phyloP scores from a whole-genome alignment of 1,284 basidiomycete species.

The Melanopsichium pennsylvanicum region DNA sequence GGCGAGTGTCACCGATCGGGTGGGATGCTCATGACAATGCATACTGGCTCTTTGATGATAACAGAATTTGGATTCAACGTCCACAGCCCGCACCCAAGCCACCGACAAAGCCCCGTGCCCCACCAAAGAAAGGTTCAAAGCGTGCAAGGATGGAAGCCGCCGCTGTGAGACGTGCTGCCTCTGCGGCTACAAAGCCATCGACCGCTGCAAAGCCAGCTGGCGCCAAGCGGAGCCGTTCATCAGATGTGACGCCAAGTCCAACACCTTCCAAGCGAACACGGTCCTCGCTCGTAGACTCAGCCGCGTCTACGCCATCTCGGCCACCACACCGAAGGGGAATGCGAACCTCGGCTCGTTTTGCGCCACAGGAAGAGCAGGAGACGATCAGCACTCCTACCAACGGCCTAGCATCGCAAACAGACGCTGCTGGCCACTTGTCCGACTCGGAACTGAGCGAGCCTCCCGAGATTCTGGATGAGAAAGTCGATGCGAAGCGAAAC shows the following conservation, averaged over 20 bases:
- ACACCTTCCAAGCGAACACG: slow-evolving; percentile 35
- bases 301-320: slow-evolving; percentile 27
- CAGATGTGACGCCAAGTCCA: slow-evolving; percentile 24
- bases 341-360: slow-evolving; percentile 38
- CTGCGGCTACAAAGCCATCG: slow-evolving; percentile 72
- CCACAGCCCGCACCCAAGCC: slow-evolving; percentile 65
- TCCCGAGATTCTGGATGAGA: slow-evolving; percentile 32
- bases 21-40: slow-evolving; percentile 81
- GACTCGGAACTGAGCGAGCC: slow-evolving; percentile 61
- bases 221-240: slow-evolving; percentile 71
- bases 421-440: slow-evolving; percentile 20
- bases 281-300: slow-evolving; percentile 24
- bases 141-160: slow-evolving; percentile 28
- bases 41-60: slow-evolving; percentile 86
- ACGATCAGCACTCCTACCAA: slow-evolving; percentile 11
- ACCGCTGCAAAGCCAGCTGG: slow-evolving; percentile 65
- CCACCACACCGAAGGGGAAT: slow-evolving; percentile 34
- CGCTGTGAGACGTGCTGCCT: slow-evolving; percentile 54
- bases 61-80: slow-evolving; percentile 85
- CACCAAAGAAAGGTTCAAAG: slow-evolving; percentile 50
- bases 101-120: slow-evolving; percentile 22
- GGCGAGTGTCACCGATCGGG: slow-evolving; percentile 80
- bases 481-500: slow-evolving; percentile 1
- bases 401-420: slow-evolving; percentile 11
- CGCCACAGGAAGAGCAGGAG: slow-evolving; percentile 26